These are phyloP conservation scores for Boletellus ananas DNA, from an alignment of 768 basidiomycete genomes.

Conservation along the genomic window DNA sequence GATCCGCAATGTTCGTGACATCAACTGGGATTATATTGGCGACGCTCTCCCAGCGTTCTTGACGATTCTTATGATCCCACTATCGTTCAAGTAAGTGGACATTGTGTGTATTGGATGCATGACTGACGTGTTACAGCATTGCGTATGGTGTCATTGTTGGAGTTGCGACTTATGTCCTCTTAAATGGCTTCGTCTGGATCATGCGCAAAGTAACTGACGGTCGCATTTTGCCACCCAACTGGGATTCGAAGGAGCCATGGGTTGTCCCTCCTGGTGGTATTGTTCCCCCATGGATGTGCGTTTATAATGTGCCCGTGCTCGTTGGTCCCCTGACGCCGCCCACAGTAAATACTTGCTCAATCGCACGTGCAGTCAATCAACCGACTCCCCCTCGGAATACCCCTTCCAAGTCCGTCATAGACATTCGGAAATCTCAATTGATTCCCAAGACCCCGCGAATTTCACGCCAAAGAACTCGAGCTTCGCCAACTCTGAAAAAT, in stretches of 20 bases:
- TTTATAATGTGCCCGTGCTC: slow-evolving; percentile 2
- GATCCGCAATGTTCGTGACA: slow-evolving; percentile 81
- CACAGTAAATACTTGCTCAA: slow-evolving; percentile 26
- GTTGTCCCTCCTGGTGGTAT: slow-evolving; percentile 67
- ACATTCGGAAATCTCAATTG: slow-evolving; percentile 32
- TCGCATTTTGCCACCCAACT: slow-evolving; percentile 61
- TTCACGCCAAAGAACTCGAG: slow-evolving; percentile 25
- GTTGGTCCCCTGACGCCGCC: not conserved
- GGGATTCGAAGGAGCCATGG: slow-evolving; percentile 66
- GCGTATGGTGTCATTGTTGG: slow-evolving; percentile 88
- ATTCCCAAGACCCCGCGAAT: slow-evolving; percentile 27
- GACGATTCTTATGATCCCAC: slow-evolving; percentile 72
- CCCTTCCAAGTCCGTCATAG: slow-evolving; percentile 30
- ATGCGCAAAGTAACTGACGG: slow-evolving; percentile 54
- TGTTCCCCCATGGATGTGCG: slow-evolving; percentile 65
- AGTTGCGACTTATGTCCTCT: slow-evolving; percentile 60
- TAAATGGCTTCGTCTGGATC: slow-evolving; percentile 66
- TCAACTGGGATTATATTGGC: slow-evolving; percentile 88
- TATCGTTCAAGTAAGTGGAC: slow-evolving; percentile 64
- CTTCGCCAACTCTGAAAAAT: slow-evolving; percentile 30
- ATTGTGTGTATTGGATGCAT: not conserved
- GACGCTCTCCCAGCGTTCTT: slow-evolving; percentile 87
- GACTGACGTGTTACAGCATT: slow-evolving; percentile 47
- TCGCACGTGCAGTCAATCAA: not conserved
- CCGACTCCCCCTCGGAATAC: slow-evolving; percentile 22